Conservation (phyloP, 345 rosid species). For the Camelina laxa region DNA sequence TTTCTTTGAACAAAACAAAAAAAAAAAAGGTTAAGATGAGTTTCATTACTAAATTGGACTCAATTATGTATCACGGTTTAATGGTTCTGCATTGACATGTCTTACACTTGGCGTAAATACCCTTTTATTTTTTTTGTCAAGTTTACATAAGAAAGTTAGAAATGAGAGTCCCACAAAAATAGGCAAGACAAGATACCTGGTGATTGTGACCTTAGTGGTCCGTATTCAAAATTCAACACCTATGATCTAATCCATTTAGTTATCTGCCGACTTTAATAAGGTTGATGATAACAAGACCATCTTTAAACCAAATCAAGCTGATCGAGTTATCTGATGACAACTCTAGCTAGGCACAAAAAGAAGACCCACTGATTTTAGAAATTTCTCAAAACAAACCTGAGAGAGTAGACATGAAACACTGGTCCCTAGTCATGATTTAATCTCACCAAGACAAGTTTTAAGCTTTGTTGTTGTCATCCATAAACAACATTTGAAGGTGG, state of each 20-base stretch:
- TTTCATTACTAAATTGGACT: background rate
- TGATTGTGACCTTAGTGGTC: conserved; percentile 36
- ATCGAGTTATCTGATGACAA: background rate
- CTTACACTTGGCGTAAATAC: background rate
- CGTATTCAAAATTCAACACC: background rate
- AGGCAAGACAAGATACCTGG: conserved; percentile 36
- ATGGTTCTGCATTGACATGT: background rate
- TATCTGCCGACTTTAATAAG: conserved; percentile 18
- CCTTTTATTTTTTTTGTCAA: no score
- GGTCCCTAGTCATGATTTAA: background rate
- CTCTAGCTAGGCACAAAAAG: background rate
- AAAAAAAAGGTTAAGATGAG: background rate
- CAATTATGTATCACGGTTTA: background rate
- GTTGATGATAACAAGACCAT: background rate
- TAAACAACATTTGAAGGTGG: background rate
- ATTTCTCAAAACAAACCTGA: background rate
- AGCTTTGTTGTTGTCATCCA: background rate
- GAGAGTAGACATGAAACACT: background rate
- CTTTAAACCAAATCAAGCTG: conserved; percentile 7
- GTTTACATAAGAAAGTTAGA: background rate
- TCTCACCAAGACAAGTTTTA: background rate
- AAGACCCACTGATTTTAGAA: background rate
- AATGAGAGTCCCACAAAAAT: conserved; percentile 15
- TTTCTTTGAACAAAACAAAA: no score
- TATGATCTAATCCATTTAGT: conserved; percentile 33